Evolutionary conservation across 306 rosid genomes (phyloP).

Genomic region (Begonia fuchsioides): DNA sequence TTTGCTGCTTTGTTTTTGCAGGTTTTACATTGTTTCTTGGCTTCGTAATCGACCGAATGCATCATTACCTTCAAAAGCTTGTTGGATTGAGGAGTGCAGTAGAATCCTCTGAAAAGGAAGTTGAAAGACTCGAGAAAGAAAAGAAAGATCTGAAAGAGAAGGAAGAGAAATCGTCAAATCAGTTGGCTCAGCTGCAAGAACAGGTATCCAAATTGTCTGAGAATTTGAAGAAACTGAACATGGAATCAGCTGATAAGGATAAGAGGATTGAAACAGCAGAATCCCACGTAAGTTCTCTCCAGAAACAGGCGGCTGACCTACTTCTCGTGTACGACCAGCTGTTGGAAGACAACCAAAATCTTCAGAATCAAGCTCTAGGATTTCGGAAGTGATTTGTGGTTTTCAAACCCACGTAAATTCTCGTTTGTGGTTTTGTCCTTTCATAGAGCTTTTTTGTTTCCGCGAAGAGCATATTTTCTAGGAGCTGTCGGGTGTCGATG

Average conservation of each 20-base stretch:
- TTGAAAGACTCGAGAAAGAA: slow-evolving; percentile 47
- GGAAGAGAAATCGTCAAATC: slow-evolving; percentile 43
- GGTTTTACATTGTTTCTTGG: slow-evolving; percentile 76
- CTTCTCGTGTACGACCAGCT: slow-evolving; percentile 69
- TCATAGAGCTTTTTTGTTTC: no score
- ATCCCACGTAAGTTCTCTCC: slow-evolving; percentile 57
- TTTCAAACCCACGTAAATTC: no score
- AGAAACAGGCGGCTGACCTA: slow-evolving; percentile 68
- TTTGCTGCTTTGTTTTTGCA: slow-evolving; percentile 21
- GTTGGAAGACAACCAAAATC: slow-evolving; percentile 76
- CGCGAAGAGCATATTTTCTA: no score
- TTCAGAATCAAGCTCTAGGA: slow-evolving; percentile 43
- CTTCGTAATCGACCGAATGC: slow-evolving; percentile 56
- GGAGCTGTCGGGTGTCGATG: no score
- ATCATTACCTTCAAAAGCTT: slow-evolving; percentile 55
- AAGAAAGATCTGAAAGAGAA: slow-evolving; percentile 28
- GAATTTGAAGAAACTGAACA: slow-evolving; percentile 47
- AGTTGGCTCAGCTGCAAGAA: slow-evolving; percentile 39
- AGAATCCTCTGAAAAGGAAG: slow-evolving; percentile 50
- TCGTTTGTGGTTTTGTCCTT: no score
- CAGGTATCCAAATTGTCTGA: slow-evolving; percentile 24
- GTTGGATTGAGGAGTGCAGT: slow-evolving; percentile 24
- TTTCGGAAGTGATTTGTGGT: slow-evolving; percentile 17
- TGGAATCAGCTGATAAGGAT: slow-evolving; percentile 49
- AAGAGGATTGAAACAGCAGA: slow-evolving; percentile 52